These are phyloP conservation scores for Wickerhamomyces kurtzmanii DNA, from an alignment of 805 yeast genomes.

Conservation along the genomic window DNA sequence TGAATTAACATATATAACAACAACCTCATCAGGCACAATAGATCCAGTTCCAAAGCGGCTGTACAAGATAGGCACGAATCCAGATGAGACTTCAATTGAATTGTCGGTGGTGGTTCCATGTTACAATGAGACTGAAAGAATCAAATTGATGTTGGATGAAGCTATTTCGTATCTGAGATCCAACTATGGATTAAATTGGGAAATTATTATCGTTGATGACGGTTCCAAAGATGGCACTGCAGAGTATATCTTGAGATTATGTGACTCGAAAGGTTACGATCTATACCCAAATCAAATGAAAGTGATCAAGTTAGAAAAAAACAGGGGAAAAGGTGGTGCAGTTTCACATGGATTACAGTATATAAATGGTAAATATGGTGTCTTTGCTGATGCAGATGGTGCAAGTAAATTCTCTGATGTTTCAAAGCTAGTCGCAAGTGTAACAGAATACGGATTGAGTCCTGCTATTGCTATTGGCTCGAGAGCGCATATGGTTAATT, in stretches of 20 bases:
- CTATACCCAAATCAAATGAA: slow-evolving; percentile 52
- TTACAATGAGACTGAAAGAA: slow-evolving; percentile 73
- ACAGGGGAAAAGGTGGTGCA: slow-evolving; percentile 96
- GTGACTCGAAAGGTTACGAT: slow-evolving; percentile 29
- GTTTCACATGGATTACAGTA: slow-evolving; percentile 86
- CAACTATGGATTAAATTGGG: slow-evolving; percentile 37
- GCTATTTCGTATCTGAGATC: slow-evolving; percentile 42
- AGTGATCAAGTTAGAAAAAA: slow-evolving; percentile 58
- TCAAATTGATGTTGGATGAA: slow-evolving; percentile 65
- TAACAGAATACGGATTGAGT: slow-evolving; percentile 17
- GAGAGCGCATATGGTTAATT: slow-evolving; percentile 91
- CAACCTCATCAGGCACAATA: slow-evolving; percentile 19
- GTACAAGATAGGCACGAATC: slow-evolving; percentile 11
- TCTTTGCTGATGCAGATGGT: slow-evolving; percentile 98
- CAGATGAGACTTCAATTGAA: slow-evolving; percentile 24
- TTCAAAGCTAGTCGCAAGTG: slow-evolving; percentile 33
- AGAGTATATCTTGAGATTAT: slow-evolving; percentile 56
- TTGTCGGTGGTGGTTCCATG: slow-evolving; percentile 88
- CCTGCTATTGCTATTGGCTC: slow-evolving; percentile 82
- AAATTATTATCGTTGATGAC: slow-evolving; percentile 84
- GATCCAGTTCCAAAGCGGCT: slow-evolving; percentile 24
- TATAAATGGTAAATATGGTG: slow-evolving; percentile 58
- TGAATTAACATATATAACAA: slow-evolving; percentile 48
- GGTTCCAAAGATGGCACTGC: slow-evolving; percentile 81
- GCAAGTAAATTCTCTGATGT: slow-evolving; percentile 79